A percentile compares a stretch with the other conserved stretches of the same genome.
Conservation (phyloP, 257 asterid species). For the Nicotiana tomentosiformis region DNA sequence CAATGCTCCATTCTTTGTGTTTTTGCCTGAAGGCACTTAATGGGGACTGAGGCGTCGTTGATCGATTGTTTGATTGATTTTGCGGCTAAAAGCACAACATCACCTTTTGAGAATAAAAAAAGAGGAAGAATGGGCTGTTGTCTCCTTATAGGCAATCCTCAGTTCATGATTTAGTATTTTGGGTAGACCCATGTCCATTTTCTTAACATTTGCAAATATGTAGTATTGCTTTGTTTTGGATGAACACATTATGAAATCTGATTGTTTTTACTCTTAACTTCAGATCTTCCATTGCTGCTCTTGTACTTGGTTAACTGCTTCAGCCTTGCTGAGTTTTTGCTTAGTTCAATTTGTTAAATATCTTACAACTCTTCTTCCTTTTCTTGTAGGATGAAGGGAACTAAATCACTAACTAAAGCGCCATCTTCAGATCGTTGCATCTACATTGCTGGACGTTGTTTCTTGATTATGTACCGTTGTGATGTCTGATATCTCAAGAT, state of each 20-base stretch:
- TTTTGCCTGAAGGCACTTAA: background rate
- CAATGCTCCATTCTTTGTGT: background rate
- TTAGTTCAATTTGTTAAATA: background rate
- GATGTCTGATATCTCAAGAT: background rate
- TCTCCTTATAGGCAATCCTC: background rate
- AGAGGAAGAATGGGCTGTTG: background rate
- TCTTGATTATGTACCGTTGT: conserved; percentile 3
- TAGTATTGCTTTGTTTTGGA: background rate
- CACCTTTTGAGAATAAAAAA: background rate
- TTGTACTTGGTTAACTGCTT: background rate
- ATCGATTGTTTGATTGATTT: background rate
- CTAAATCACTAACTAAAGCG: background rate
- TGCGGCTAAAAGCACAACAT: background rate
- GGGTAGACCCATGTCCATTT: background rate
- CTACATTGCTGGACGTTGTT: background rate
- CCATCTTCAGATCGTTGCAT: background rate
- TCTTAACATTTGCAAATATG: background rate
- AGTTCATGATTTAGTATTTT: background rate
- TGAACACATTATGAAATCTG: background rate
- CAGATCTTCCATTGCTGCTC: background rate
- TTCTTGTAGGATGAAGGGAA: conserved; percentile 2
- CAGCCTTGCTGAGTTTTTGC: background rate
- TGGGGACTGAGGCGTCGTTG: background rate
- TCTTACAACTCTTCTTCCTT: background rate
- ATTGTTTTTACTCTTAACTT: background rate